These are phyloP conservation scores for Ceratobasidium sp. DNA, from an alignment of 1,284 basidiomycete species.

Conservation along the genomic window DNA sequence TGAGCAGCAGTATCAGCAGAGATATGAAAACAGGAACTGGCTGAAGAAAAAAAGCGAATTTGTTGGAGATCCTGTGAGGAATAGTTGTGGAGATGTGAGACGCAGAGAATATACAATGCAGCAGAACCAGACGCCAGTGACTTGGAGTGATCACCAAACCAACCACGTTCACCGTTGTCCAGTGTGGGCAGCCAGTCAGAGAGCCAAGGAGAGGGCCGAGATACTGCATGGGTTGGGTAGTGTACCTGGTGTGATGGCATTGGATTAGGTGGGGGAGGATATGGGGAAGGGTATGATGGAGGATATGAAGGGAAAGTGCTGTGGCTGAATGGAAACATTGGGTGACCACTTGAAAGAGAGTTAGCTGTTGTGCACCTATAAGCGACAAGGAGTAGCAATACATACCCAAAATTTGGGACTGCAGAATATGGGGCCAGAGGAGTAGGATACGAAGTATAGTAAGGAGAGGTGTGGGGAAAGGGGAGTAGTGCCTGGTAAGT, in stretches of 20 bases:
- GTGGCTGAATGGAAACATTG: no score
- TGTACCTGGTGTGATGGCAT: not conserved
- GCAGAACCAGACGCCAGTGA: not conserved
- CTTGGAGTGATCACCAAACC: not conserved
- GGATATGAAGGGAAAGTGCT: no score
- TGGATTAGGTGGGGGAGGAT: no score
- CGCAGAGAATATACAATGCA: not conserved
- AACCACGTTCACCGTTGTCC: constrained; percentile 6
- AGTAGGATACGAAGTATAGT: no score
- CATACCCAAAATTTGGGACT: no score
- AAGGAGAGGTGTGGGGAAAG: no score
- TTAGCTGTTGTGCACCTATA: no score
- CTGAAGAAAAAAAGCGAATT: not conserved
- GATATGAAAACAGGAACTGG: not conserved
- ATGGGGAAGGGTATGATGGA: not conserved
- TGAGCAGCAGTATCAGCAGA: constrained; percentile 5
- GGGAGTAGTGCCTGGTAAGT: no score
- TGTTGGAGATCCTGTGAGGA: not conserved
- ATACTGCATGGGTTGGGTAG: not conserved
- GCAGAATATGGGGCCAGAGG: no score
- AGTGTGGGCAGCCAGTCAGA: constrained; percentile 1
- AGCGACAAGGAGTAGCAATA: no score
- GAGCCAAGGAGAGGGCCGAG: not conserved
- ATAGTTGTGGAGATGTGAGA: constrained; percentile 3
- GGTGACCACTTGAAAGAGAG: no score